These are phyloP conservation scores for Arthrobotrys megalospora DNA, from an alignment of 2,329 filamentous ascomycete genomes.

Conservation along the genomic window DNA sequence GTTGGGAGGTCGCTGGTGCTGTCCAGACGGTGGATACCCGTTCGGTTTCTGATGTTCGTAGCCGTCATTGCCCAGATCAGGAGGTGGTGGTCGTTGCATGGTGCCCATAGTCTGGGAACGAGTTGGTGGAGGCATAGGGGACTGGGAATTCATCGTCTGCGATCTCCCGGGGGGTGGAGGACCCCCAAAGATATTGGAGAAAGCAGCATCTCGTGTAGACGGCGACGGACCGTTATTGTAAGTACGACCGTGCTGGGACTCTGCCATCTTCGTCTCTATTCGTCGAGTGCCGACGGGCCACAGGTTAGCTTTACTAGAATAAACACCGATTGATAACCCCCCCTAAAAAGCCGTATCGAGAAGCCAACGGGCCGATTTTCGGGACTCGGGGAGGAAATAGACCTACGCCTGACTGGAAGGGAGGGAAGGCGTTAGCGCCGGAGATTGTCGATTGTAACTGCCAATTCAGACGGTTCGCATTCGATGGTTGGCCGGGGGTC, in stretches of 20 bases:
- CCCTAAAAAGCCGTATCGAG: constrained; percentile 17
- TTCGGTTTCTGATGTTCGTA: constrained; percentile 67
- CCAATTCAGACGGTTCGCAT: constrained; percentile 54
- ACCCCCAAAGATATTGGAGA: constrained; percentile 93
- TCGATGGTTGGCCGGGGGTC: constrained; percentile 26
- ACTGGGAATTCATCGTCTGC: constrained; percentile 92
- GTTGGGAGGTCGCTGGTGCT: constrained; percentile 66
- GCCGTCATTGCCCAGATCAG: constrained; percentile 29
- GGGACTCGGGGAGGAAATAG: constrained; percentile 2
- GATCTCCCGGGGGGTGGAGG: constrained; percentile 89
- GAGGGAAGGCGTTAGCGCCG: constrained; percentile 51
- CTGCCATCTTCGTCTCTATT: constrained; percentile 70
- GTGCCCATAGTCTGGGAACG: constrained; percentile 61
- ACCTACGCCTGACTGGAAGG: constrained; percentile 46
- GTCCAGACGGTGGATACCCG: constrained; percentile 68
- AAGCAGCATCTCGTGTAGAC: constrained; percentile 90
- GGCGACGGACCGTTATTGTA: constrained; percentile 69
- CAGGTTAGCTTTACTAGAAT: constrained; percentile 24
- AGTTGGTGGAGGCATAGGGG: constrained; percentile 70
- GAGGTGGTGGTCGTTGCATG: constrained; percentile 39
- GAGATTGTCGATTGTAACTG: constrained; percentile 47
- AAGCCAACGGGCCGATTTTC: not conserved
- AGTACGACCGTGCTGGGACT: constrained; percentile 76
- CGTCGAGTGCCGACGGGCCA: constrained; percentile 25
- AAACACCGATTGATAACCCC: constrained; percentile 8